Evolutionary conservation across 1,139 yeast genomes (phyloP), one percentile per base, ranked within the genome.

Genomic region (Hansenula anomala): DNA sequence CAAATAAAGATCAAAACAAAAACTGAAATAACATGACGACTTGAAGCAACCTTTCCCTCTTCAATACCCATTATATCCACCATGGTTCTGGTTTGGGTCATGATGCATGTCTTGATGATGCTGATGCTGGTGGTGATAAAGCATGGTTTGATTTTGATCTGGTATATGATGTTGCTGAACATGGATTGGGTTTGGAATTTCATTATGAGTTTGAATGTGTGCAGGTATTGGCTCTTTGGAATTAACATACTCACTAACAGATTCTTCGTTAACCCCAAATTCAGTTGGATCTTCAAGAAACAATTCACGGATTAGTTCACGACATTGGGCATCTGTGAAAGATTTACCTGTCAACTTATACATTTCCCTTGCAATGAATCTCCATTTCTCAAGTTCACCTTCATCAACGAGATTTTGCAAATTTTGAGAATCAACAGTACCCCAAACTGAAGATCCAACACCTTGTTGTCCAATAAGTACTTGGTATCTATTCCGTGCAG

Each of bases 381-480:
- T 65, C 87, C 90, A 80, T 56, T 84, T 84, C 44, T 81, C 88
- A 36, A 73, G 50, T 54, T 84, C 94, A 2, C 84, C 89, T 30
- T 74, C 78, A 55, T 84, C 92, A 13, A 83, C 60, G 15, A 80
- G 50, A 24, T 58, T 59, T 46, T 74, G 78, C 33, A 83, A 63
- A 17, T 67, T 66, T n/a, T 60, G 45, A 13, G 76, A 71, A 57
- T 82, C 89, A 17, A 75, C 77, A 1, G 66, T 54, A 18, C 74
- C 77, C 85, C 89, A 82, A 30, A 75, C 72, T 26, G 79, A 73
- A 6, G 80, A 71, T 19, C 85, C 84, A 38, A 85, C 83, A 4
- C 94, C 92, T 51, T 84, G 94, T 56, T 84, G 94, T 3, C 94
- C 94, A 43, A 84, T 83, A 39, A 84, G 69, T 6, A 84, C 94